phyloP scores from a whole-genome alignment of 1,139 yeast species.

The Waltiozyma sp. region DNA sequence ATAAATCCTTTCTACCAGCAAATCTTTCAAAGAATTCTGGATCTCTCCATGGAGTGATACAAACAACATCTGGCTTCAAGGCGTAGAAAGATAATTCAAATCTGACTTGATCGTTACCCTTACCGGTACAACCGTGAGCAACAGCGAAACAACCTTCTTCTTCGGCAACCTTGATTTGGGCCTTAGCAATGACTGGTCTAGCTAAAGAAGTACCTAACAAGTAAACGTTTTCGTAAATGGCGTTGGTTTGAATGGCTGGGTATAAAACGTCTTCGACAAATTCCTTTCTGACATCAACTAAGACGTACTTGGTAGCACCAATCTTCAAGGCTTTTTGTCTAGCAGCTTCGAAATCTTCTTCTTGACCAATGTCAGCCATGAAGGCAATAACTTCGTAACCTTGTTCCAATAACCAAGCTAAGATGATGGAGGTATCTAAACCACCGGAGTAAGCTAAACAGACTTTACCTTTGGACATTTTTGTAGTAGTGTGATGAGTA shows the following conservation, averaged over 20 bases:
- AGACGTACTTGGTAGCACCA: conserved; percentile 93
- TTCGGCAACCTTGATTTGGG: conserved; percentile 94
- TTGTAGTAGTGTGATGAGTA: conserved; percentile 1
- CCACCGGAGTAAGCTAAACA: conserved; percentile 99
- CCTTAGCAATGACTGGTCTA: conserved; percentile 96
- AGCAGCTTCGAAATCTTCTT: conserved; percentile 97
- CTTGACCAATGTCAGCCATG: conserved; percentile 97
- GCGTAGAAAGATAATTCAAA: conserved; percentile 96
- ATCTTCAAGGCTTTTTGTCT: conserved; percentile 91
- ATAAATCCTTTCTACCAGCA: conserved; percentile 93
- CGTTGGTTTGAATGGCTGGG: conserved; percentile 97
- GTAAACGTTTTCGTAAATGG: conserved; percentile 94
- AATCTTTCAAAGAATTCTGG: conserved; percentile 90
- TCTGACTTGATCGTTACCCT: conserved; percentile 98
- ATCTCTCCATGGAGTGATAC: conserved; percentile 99
- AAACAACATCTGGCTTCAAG: conserved; percentile 90
- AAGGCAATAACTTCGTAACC: conserved; percentile 98
- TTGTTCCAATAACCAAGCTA: conserved; percentile 95
- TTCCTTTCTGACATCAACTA: conserved; percentile 90
- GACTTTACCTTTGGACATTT: conserved; percentile 94
- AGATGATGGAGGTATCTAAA: conserved; percentile 91
- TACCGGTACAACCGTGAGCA: conserved; percentile 98
- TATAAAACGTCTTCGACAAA: conserved; percentile 81
- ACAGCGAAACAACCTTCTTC: conserved; percentile 97
- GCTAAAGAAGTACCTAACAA: conserved; percentile 94